Evolutionary conservation across 257 asterid genomes (phyloP).

Genomic region (Linderniella brevidens): DNA sequence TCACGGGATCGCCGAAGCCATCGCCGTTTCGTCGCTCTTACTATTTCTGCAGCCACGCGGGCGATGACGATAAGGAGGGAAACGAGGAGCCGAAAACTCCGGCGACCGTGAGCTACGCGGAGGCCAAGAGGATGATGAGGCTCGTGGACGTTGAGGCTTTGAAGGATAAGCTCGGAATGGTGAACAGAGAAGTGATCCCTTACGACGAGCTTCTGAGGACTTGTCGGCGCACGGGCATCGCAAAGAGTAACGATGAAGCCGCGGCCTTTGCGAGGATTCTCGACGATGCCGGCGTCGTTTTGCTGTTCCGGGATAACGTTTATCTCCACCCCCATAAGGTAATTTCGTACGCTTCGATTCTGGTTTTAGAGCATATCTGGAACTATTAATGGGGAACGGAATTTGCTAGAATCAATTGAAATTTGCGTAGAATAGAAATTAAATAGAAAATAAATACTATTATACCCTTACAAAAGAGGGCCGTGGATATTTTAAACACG

Average conservation of each 20-base stretch:
- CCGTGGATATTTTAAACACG: too few species aligned
- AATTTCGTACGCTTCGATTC: background rate
- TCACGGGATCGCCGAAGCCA: too few species aligned
- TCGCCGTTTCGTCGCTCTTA: too few species aligned
- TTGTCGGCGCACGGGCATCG: background rate
- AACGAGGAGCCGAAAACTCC: background rate
- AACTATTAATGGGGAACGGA: too few species aligned
- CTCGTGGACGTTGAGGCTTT: conserved; percentile 3
- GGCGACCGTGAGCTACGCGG: background rate
- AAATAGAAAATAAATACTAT: too few species aligned
- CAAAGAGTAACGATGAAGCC: conserved; percentile 1
- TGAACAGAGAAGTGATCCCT: conserved; percentile 1
- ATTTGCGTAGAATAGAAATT: too few species aligned
- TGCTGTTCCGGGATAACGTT: conserved; percentile 2
- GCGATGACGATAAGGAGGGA: background rate
- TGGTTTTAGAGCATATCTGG: background rate
- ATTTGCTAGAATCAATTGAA: too few species aligned
- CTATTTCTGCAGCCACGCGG: background rate
- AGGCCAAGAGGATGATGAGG: conserved; percentile 4
- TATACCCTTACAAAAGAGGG: too few species aligned
- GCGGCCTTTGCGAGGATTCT: conserved; percentile 5
- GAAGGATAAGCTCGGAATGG: conserved; percentile 4
- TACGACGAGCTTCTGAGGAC: conserved; percentile 1
- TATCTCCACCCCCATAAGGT: conserved; percentile 6
- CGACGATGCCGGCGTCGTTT: conserved; percentile 4